These are phyloP conservation scores for Avena sativa DNA, from an alignment of 176 grass and related monocot species.

Conservation along the genomic window DNA sequence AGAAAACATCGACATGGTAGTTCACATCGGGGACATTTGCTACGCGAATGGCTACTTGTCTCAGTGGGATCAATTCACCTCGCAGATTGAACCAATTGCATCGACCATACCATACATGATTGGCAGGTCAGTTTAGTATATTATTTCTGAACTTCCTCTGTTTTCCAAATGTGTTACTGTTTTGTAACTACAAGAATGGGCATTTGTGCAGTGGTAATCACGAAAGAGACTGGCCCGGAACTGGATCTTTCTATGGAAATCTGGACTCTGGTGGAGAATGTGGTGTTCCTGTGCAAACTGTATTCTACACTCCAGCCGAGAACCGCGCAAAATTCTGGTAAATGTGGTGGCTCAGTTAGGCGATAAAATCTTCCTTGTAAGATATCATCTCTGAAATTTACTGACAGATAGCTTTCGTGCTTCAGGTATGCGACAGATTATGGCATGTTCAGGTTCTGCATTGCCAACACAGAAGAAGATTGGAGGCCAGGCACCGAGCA, in stretches of 20 bases:
- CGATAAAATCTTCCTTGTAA: background rate
- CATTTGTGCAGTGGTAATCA: slow-evolving; percentile 72
- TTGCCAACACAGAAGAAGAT: slow-evolving; percentile 74
- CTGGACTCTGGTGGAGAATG: slow-evolving; percentile 86
- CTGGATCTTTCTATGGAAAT: slow-evolving; percentile 81
- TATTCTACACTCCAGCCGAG: slow-evolving; percentile 92
- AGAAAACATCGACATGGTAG: slow-evolving; percentile 74
- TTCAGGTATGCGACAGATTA: slow-evolving; percentile 75
- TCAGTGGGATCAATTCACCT: slow-evolving; percentile 92
- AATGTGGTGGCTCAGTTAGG: background rate
- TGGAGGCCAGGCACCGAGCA: slow-evolving; percentile 72
- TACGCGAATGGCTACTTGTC: slow-evolving; percentile 88
- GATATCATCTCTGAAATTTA: slow-evolving; percentile 5
- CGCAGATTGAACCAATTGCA: slow-evolving; percentile 81
- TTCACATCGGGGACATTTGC: slow-evolving; percentile 87
- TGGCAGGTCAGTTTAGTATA: slow-evolving; percentile 60
- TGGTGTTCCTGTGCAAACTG: slow-evolving; percentile 80
- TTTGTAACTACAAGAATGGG: background rate
- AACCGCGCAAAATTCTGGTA: slow-evolving; percentile 92
- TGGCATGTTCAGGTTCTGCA: slow-evolving; percentile 84
- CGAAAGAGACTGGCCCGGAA: slow-evolving; percentile 90
- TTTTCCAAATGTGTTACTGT: background rate
- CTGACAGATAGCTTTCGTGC: background rate
- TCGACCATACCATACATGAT: slow-evolving; percentile 84
- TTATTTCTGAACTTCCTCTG: slow-evolving; percentile 22